Percentiles rank a stretch among this genome's conserved stretches.
These are phyloP conservation scores for Penicillium maclennaniae DNA, from an alignment of 495 filamentous ascomycete species.

Conservation along the genomic window DNA sequence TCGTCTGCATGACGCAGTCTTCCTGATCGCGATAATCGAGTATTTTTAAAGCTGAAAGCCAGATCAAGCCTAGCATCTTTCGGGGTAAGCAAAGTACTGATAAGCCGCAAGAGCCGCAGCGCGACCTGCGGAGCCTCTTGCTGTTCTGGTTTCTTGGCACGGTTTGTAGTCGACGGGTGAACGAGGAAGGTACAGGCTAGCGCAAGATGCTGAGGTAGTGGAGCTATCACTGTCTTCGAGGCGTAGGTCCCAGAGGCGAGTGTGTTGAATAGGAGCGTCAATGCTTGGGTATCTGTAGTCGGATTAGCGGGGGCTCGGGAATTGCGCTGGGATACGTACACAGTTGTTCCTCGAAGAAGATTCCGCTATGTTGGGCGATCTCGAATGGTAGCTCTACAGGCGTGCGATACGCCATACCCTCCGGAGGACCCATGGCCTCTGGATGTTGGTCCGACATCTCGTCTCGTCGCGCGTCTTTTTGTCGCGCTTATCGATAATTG, in stretches of 20 bases:
- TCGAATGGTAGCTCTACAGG: constrained; percentile 56
- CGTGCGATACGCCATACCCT: constrained; percentile 42
- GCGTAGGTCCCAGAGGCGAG: constrained; percentile 53
- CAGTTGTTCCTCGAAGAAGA: constrained; percentile 73
- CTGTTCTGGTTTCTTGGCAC: constrained; percentile 49
- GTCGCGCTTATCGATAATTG: constrained; percentile 30
- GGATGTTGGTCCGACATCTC: constrained; percentile 4
- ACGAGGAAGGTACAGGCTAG: constrained; percentile 65
- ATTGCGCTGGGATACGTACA: constrained; percentile 42
- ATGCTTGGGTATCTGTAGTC: constrained; percentile 59
- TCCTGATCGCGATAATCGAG: constrained; percentile 33
- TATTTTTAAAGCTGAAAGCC: constrained; percentile 53
- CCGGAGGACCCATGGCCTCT: constrained; percentile 18
- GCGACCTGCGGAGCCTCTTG: constrained; percentile 51
- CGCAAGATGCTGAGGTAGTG: constrained; percentile 56
- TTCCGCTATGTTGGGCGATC: constrained; percentile 59
- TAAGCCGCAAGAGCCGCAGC: constrained; percentile 55
- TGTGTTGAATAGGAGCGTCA: constrained; percentile 62
- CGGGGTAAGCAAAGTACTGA: constrained; percentile 50
- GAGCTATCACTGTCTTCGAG: constrained; percentile 44
- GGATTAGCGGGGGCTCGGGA: constrained; percentile 5
- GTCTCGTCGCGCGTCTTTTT: constrained; percentile 9
- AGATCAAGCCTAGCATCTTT: constrained; percentile 41
- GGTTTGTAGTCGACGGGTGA: constrained; percentile 66
- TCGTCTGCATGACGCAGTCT: constrained; percentile 22